phyloP scores from a whole-genome alignment of 768 basidiomycete species.

The Gautieria morchelliformis region DNA sequence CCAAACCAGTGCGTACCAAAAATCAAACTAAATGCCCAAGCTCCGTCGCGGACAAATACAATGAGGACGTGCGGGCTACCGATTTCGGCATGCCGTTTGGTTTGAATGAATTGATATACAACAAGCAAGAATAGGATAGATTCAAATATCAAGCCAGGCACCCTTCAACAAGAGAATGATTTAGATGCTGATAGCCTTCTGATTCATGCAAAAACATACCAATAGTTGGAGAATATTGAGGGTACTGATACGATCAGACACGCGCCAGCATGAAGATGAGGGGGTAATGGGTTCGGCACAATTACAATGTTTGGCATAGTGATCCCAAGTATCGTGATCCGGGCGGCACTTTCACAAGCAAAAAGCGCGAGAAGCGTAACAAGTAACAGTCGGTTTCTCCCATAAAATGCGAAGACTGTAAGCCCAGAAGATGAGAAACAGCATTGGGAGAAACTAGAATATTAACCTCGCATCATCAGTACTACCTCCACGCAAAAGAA shows the following conservation, averaged over 20 bases:
- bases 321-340: background rate
- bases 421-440: background rate
- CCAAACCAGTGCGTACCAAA: background rate
- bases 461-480: conserved; percentile 3
- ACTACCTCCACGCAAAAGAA: background rate
- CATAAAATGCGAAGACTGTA: conserved; percentile 6
- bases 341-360: background rate
- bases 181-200: background rate
- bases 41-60: conserved; percentile 7
- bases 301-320: background rate
- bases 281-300: background rate
- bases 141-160: background rate
- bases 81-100: background rate
- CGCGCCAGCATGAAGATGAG: background rate
- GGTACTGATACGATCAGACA: background rate
- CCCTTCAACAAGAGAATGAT: background rate
- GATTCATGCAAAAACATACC: background rate
- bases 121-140: background rate
- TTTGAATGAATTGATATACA: conserved; percentile 1
- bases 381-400: background rate
- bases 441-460: background rate
- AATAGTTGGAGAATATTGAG: background rate
- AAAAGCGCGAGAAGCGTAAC: background rate
- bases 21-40: background rate
- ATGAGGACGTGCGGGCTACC: background rate